These are phyloP conservation scores for Cutaneotrichosporon cutaneum DNA, from an alignment of 1,284 basidiomycete genomes.

Conservation along the genomic window DNA sequence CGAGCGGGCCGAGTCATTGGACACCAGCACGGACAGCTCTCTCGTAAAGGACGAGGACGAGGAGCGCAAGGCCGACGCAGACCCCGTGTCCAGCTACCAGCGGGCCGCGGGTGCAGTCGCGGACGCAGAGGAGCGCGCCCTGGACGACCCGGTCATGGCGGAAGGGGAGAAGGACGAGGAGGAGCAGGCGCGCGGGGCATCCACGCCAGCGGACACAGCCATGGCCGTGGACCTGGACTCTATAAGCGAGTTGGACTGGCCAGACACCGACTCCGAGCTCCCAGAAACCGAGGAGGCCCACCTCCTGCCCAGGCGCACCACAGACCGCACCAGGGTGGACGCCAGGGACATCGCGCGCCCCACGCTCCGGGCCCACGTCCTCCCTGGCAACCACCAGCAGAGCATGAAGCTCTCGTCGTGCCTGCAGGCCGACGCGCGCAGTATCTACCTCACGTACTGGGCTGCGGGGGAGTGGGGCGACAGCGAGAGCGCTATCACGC, in stretches of 20 bases:
- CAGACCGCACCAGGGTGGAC: neutral
- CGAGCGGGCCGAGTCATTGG: neutral
- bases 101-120: too few relatives aligned
- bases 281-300: too few relatives aligned
- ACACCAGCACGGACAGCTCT: neutral
- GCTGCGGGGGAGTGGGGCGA: slow-evolving; percentile 25
- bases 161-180: too few relatives aligned
- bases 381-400: slow-evolving; percentile 28
- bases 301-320: too few relatives aligned
- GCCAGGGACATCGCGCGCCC: neutral
- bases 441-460: slow-evolving; percentile 37
- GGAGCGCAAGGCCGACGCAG: too few relatives aligned
- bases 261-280: too few relatives aligned
- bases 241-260: too few relatives aligned
- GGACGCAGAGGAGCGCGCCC: neutral
- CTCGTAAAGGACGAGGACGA: neutral
- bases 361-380: slow-evolving; percentile 20
- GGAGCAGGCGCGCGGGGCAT: too few relatives aligned
- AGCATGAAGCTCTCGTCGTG: slow-evolving; percentile 32
- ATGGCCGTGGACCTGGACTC: too few relatives aligned
- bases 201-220: too few relatives aligned
- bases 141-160: neutral
- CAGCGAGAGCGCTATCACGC: slow-evolving; percentile 17
- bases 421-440: slow-evolving; percentile 36
- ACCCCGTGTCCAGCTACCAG: too few relatives aligned